Evolutionary conservation across 495 filamentous ascomycete species (phyloP), one percentile per base, ranked within the genome.

Genomic region (Penicillium desertorum): DNA sequence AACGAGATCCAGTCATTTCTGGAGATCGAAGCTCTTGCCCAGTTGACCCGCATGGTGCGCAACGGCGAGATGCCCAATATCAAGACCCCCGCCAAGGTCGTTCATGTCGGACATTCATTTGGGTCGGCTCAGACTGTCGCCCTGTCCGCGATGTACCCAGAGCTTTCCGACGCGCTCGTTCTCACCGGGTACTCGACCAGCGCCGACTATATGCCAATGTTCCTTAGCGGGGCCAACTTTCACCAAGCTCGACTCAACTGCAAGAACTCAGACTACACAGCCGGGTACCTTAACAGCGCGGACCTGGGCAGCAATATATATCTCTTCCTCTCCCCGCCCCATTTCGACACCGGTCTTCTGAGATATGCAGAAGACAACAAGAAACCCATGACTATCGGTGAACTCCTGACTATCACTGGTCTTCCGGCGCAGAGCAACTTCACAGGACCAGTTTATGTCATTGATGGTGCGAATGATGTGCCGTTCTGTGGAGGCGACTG

Each of bases 181-280:
- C 72, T 88, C 23, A 85, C 82, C 5, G 85, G 85, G 9, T 88
- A 78, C 63, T 74, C 76, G 16, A 65, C 68, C 42, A 77, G 76
- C 51, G 30, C 54, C 4, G 59, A 56, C 16, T 81, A 65, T 45
- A 27, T 73, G 9, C 30, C 67, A 6, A 57, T 58, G n/a, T 79
- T 78, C 49, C 56, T 58, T 1, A 69, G 76, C 14, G 76, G 73
- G 19, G 73, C 62, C 50, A 80, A 79, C 59, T 78, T 79, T 60
- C 63, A 76, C n/a, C 61, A 73, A 20, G 83, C 82, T 1, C 66
- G 73, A 17, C 51, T 65, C 19, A 77, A 81, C 51, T 64, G 0
- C 58, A 75, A 19, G 66, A 72, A 11, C 72, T 77, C 51, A 54
- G 66, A 51, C 37, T 66, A 66, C 49, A 52, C 39, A 30, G 63